Base-by-base conservation (phyloP, 202 grass and related monocot genomes). In the Eragrostis tef region DNA sequence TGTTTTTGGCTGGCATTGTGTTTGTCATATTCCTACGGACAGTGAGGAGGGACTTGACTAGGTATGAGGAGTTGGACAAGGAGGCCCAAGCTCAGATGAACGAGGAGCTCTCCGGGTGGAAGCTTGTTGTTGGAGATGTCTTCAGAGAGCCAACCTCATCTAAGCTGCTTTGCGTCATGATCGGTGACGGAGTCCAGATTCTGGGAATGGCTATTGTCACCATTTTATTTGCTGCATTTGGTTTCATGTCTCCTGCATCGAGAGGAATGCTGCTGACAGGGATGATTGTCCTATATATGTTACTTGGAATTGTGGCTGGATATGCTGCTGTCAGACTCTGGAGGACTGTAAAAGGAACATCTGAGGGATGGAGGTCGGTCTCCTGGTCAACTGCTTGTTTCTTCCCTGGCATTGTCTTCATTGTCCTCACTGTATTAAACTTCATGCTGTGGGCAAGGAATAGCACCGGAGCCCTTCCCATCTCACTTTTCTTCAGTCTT, bases 11-110 rank as follows among this genome's bases (percentile, higher is more conserved):
- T 85, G 94, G 91, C 22, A 92, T 97, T 74, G 91, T 97, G 10
- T 97, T 97, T 90, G 91, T 97, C 48, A 97, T 97, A 87, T 97
- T 97, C 74, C 77, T 97, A 71, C 82, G 94, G 52, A 97, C 94
- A 0, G 94, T 97, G 16, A 87, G 94, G 80, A 94, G 94, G 73
- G 94, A 97, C 72, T 77, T 97, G 71, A 97, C 94, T 60, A 89
- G 87, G 86, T 97, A 97, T 5, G 94, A 97, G 63, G 94, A 97
- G 47, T 65, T 97, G 85, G 91, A 97, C 82, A 90, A 91, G 59
- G 94, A 97, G 87, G 61, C 94, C 22, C 94, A 94, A 89, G 94
- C 91, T 70, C 94, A 94, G 82, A 94, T 97, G 93, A 91, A 85
- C 11, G 93, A 97, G 60, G 93, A 97, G 70, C 90, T 93, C 58